phyloP scores from a whole-genome alignment of 768 basidiomycete species.

The Suillus paluster region DNA sequence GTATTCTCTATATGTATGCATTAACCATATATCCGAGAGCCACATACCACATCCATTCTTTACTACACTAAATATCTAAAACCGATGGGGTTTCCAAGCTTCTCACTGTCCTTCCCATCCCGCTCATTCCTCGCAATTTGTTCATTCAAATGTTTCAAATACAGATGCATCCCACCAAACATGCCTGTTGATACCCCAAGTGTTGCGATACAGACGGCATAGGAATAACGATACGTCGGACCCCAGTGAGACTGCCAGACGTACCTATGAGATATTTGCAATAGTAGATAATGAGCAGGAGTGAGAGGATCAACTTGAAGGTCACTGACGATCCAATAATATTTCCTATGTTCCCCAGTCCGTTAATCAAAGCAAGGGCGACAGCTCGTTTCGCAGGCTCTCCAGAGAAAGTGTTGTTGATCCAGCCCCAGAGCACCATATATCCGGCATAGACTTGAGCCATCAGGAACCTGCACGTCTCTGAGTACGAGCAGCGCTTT shows the following conservation, averaged over 20 bases:
- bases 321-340: slow-evolving; percentile 71
- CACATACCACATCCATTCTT: no score
- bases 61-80: slow-evolving; percentile 3
- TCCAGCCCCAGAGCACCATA: slow-evolving; percentile 58
- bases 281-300: background rate
- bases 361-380: slow-evolving; percentile 77
- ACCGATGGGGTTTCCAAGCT: no score
- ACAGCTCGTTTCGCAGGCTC: slow-evolving; percentile 83
- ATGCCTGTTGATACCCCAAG: background rate
- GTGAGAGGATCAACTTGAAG: background rate
- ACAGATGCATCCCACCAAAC: background rate
- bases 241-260: slow-evolving; percentile 70
- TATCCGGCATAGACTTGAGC: slow-evolving; percentile 71
- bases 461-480: slow-evolving; percentile 62
- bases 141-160: background rate
- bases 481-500: background rate
- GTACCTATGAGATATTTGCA: slow-evolving; percentile 42
- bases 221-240: slow-evolving; percentile 67
- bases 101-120: background rate
- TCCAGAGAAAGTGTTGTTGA: slow-evolving; percentile 61
- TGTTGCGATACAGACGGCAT: slow-evolving; percentile 64
- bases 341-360: slow-evolving; percentile 80
- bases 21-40: no score
- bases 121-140: background rate
- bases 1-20: no score